Conservation (phyloP, 1,139 yeast species). For the Debaryomyces sp. region DNA sequence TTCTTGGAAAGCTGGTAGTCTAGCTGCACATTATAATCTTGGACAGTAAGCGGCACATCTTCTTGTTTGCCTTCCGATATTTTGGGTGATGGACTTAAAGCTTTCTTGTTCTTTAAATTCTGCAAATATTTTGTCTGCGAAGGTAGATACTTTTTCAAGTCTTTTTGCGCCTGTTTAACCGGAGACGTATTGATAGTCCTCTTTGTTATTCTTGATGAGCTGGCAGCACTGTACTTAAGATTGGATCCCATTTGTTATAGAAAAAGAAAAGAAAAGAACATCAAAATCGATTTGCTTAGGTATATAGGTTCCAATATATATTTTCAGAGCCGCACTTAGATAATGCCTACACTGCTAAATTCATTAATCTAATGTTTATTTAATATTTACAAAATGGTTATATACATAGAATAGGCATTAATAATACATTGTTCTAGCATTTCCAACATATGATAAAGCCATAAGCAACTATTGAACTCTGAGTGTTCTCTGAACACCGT, state of each 20-base stretch:
- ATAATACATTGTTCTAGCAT: constrained; percentile 1
- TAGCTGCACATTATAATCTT: constrained; percentile 42
- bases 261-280: background rate
- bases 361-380: constrained; percentile 1
- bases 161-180: constrained; percentile 25
- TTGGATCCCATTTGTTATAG: constrained; percentile 23
- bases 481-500: constrained; percentile 20
- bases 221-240: constrained; percentile 45
- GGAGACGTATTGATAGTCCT: constrained; percentile 24
- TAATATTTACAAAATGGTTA: constrained; percentile 5
- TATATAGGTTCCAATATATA: background rate
- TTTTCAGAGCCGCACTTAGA: constrained; percentile 1
- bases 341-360: background rate
- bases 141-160: constrained; percentile 29
- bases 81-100: constrained; percentile 5
- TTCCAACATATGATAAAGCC: background rate
- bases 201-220: constrained; percentile 38
- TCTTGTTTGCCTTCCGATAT: constrained; percentile 13
- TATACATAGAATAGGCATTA: constrained; percentile 4
- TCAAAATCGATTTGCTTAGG: background rate
- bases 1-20: constrained; percentile 39
- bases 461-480: constrained; percentile 12
- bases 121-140: constrained; percentile 28
- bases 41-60: constrained; percentile 20
- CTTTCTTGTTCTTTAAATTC: constrained; percentile 16